Conservation (phyloP, 169 alveolate species). For the Cryptosporidium viatorum region DNA sequence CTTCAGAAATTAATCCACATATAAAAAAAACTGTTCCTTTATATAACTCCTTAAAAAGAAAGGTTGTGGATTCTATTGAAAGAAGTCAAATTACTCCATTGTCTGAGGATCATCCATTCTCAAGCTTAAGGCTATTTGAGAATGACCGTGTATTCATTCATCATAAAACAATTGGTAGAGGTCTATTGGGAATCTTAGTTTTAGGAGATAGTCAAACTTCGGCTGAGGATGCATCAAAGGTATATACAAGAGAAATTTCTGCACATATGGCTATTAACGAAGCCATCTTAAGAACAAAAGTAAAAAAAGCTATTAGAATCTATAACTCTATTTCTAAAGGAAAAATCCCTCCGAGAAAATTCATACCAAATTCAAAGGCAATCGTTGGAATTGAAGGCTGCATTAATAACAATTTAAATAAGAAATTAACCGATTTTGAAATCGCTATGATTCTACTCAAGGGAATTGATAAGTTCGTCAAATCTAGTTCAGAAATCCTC, state of each 20-base stretch:
- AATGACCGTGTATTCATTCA: slow-evolving; percentile 59
- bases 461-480: slow-evolving; percentile 21
- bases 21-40: slow-evolving; percentile 26
- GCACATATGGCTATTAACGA: slow-evolving; percentile 74
- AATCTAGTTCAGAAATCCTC: slow-evolving; percentile 19
- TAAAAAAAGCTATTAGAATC: slow-evolving; percentile 54
- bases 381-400: neutral
- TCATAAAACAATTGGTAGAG: slow-evolving; percentile 53
- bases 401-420: neutral
- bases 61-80: slow-evolving; percentile 66
- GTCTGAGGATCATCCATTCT: slow-evolving; percentile 59
- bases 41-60: slow-evolving; percentile 58
- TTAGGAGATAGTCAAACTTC: slow-evolving; percentile 52
- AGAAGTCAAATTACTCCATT: slow-evolving; percentile 27
- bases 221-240: slow-evolving; percentile 61
- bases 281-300: slow-evolving; percentile 55
- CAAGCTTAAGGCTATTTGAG: slow-evolving; percentile 51
- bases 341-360: neutral
- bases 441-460: slow-evolving; percentile 18
- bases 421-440: slow-evolving; percentile 1
- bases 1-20: neutral
- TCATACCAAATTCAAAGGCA: slow-evolving; percentile 16
- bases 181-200: slow-evolving; percentile 58
- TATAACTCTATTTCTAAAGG: slow-evolving; percentile 50
- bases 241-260: slow-evolving; percentile 70